These are phyloP conservation scores for Yamadazyma dendronema DNA, from an alignment of 1,139 yeast species.

Conservation along the genomic window DNA sequence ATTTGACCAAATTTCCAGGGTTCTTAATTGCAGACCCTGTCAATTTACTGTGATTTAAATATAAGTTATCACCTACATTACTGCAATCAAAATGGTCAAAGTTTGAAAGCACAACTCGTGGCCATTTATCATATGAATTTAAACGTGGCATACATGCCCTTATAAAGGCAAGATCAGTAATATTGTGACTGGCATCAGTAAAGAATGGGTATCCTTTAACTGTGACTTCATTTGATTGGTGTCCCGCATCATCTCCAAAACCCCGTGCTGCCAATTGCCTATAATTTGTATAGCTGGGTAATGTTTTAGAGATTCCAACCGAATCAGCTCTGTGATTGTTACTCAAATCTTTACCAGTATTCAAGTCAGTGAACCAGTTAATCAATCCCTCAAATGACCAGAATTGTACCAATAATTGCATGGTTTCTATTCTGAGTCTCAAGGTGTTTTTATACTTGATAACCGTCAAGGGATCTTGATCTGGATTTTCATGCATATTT, in stretches of 20 bases:
- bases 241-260: neutral
- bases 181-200: conserved; percentile 25
- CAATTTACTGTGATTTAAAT: conserved; percentile 18
- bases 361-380: conserved; percentile 38
- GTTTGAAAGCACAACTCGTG: conserved; percentile 33
- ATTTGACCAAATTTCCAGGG: conserved; percentile 9
- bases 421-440: conserved; percentile 39
- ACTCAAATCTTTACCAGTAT: conserved; percentile 34
- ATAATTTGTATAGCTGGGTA: conserved; percentile 21
- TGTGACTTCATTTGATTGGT: neutral
- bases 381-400: conserved; percentile 45
- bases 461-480: conserved; percentile 11
- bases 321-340: conserved; percentile 16
- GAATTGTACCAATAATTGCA: conserved; percentile 41
- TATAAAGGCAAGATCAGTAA: conserved; percentile 36
- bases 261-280: neutral
- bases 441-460: conserved; percentile 37
- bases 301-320: conserved; percentile 26
- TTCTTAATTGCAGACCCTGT: neutral
- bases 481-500: conserved; percentile 15
- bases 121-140: conserved; percentile 44
- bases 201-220: conserved; percentile 5
- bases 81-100: conserved; percentile 19
- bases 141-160: conserved; percentile 40
- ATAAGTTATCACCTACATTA: conserved; percentile 14